Percentiles rank a stretch among this genome's conserved stretches.
Conservation (phyloP, 176 grass and related monocot species). For the Rhynchospora tenuis region DNA sequence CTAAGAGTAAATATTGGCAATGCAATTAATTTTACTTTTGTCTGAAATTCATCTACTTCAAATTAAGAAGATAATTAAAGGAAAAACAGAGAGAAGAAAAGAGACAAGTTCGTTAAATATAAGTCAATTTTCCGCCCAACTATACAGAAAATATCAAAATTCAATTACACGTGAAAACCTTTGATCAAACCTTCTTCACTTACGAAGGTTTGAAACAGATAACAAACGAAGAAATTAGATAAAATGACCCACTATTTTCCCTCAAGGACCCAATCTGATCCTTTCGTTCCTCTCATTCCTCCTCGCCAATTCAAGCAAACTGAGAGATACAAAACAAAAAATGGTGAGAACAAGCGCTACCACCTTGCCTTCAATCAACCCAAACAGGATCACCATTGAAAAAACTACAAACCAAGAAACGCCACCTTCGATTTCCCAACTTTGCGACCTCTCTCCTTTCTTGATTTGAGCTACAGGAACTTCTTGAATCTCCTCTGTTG, state of each 20-base stretch:
- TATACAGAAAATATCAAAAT: constrained; percentile 19
- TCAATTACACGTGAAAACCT: constrained; percentile 3
- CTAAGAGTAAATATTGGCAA: neutral
- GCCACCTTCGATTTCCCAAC: neutral
- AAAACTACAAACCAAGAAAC: constrained; percentile 27
- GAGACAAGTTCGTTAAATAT: neutral
- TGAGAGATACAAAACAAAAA: constrained; percentile 36
- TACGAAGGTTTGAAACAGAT: neutral
- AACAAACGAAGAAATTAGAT: neutral
- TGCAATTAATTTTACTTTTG: neutral
- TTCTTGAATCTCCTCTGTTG: neutral
- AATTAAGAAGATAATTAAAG: neutral
- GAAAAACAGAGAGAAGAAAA: neutral
- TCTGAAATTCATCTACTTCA: neutral
- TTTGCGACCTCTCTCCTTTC: neutral
- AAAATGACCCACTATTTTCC: neutral
- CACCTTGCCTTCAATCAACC: constrained; percentile 55
- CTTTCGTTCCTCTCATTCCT: neutral
- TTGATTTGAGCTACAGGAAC: neutral
- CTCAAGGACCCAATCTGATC: neutral
- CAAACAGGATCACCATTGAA: constrained; percentile 39
- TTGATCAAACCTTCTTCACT: neutral
- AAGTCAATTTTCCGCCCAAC: neutral
- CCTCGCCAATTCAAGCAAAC: constrained; percentile 6
- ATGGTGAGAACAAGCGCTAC: constrained; percentile 49